Evolutionary conservation across 352 stramenopile genomes (phyloP), one percentile per base, ranked within the genome.

Genomic region (Globisporangium irregulare): DNA sequence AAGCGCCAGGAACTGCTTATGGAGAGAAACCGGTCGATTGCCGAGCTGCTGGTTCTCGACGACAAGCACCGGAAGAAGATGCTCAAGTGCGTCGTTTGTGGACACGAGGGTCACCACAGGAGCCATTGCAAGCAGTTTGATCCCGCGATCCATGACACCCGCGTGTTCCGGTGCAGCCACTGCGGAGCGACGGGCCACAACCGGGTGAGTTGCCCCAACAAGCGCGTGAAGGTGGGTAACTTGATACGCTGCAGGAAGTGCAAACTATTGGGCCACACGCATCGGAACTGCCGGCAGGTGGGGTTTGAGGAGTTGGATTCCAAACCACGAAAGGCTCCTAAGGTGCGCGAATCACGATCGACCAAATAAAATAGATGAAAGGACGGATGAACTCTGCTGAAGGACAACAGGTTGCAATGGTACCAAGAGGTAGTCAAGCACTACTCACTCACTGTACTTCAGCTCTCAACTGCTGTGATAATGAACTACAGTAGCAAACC

Each of bases 231-330:
- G 22, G 18, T 4, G 32, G 22, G 8, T 9, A 57, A 20, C 41
- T 50, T 50, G 41, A n/a, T 50, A 25, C 62, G 62, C 7, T 68
- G 65, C 25, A 25, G 57, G 15, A 60, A 62, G n/a, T 70, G 65
- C 48, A 50, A 59, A 3, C 57, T 66, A 4, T n/a, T 55, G 2
- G 65, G 65, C 0, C 65, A 70, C 65, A 66, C 10, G 1, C 36
- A 43, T 2, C 4, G 8, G 25, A 20, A 22, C 12, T 59, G 54
- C 29, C 54, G 10, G 1, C 54, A 59, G 25, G 25, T 32, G 14
- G 20, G 20, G 25, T 14, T 10, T 8, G 25, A 32, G 25, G 22
- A 10, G 5, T 10, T 38, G 25, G 27, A 32, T 32, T 32, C 27
- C 27, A 32, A 7, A 32, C 27, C 27, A 32, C 27, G 27, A 32